Evolutionary conservation across 2,329 filamentous ascomycete genomes (phyloP), one percentile per base, ranked within the genome.

Genomic region (Leptographium wingfieldii): DNA sequence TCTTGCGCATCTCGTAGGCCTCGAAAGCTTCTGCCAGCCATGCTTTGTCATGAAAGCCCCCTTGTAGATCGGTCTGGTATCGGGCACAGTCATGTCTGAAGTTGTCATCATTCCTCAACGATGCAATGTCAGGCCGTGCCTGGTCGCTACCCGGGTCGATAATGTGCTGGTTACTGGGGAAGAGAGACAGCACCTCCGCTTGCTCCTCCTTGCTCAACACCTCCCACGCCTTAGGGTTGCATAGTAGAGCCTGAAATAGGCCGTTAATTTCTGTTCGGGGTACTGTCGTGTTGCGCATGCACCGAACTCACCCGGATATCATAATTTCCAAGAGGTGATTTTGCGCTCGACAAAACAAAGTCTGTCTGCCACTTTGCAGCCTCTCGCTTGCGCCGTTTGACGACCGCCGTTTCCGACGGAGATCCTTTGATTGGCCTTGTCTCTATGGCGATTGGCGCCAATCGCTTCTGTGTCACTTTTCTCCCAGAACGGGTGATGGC

Each of bases 11-110:
- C 59, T 74, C 71, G 62, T 82, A 78, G 0, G 81, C 80, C 4
- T 67, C 67, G 72, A 77, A 81, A 1, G 81, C 80, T 59, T 77
- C 72, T 19, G 67, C 69, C 9, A 84, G 73, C 80, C 80, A 83
- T 16, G 74, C 72, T 1, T 74, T 72, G 63, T 82, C 79, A 60
- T 82, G 77, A 40, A 73, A 74, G 3, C 80, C 80, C 43, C 71
- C 68, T 5, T 67, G 63, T 22, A 83, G 68, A 63, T 78, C 72
- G 40, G 76, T 74, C 35, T 73, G 65, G 65, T 76, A 77, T 16
- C 70, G 71, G 11, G 70, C 71, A 16, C 72, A 71, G 64, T 77
- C 74, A 59, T 74, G 67, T 16, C 75, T 70, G 64, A 77, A 76
- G 60, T 73, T 72, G 68, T 76, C 67, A 62, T 75, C 72, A 60